These are phyloP conservation scores for Gymnopus androsaceus DNA, from an alignment of 1,284 basidiomycete genomes.

Conservation along the genomic window DNA sequence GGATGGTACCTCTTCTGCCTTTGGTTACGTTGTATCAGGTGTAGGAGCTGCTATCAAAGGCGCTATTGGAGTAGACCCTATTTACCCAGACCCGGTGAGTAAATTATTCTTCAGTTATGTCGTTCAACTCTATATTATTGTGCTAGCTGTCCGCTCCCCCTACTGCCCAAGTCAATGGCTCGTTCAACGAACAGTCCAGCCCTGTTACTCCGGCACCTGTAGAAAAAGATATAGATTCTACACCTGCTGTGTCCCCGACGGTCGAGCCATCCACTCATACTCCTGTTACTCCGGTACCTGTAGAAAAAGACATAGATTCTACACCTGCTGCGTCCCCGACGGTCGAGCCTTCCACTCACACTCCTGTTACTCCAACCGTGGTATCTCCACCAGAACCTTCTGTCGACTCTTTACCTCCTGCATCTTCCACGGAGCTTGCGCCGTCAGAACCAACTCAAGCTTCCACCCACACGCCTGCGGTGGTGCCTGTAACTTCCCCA, in stretches of 20 bases:
- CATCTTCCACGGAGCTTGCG: background rate
- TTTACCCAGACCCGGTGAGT: constrained; percentile 38
- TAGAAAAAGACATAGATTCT: background rate
- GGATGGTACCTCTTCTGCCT: constrained; percentile 38
- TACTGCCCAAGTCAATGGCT: background rate
- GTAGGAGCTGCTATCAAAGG: constrained; percentile 37
- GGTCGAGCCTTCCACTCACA: constrained; percentile 11
- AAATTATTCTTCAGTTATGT: background rate
- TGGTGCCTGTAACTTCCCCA: too few species aligned
- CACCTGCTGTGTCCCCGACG: background rate
- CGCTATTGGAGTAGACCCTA: constrained; percentile 41
- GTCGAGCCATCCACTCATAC: constrained; percentile 12
- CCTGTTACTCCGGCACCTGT: background rate
- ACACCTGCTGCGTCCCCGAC: background rate
- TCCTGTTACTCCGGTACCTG: constrained; percentile 4
- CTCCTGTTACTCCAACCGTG: background rate
- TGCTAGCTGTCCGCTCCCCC: constrained; percentile 27
- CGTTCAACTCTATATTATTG: background rate
- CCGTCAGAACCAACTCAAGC: background rate
- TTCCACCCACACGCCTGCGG: background rate
- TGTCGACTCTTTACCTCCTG: background rate
- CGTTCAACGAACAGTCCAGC: background rate
- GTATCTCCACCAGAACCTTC: background rate
- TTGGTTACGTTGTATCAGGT: constrained; percentile 40
- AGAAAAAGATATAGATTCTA: background rate